A percentile compares a stretch with the other conserved stretches of the same genome.
Conservation (phyloP, 2,329 filamentous ascomycete genomes). For the Fusarium miscanthi region DNA sequence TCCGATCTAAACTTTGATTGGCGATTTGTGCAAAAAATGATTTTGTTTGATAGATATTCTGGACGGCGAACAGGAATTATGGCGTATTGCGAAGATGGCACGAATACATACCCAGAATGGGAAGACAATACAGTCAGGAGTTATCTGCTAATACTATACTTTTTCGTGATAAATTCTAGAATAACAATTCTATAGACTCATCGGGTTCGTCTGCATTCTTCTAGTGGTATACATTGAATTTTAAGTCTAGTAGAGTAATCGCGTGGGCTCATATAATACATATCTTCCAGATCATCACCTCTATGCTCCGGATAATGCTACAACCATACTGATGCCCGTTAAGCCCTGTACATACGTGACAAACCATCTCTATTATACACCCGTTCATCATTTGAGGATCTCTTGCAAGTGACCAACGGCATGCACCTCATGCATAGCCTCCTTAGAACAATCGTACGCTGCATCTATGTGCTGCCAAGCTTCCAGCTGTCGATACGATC, state of each 20-base stretch:
- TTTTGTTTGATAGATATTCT: not conserved
- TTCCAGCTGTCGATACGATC: constrained; percentile 86
- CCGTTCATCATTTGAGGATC: constrained; percentile 5
- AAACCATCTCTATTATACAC: constrained; percentile 42
- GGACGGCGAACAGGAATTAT: not conserved
- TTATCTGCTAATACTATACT: constrained; percentile 11
- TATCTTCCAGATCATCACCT: constrained; percentile 20
- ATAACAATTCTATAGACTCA: not conserved
- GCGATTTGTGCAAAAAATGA: not conserved
- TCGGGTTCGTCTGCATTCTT: not conserved
- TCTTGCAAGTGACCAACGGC: not conserved
- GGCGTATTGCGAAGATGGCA: constrained; percentile 12
- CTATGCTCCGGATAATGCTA: constrained; percentile 27
- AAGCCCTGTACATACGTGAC: constrained; percentile 31
- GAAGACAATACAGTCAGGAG: constrained; percentile 16
- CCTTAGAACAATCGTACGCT: not conserved
- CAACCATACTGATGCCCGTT: constrained; percentile 17
- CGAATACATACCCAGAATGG: constrained; percentile 22
- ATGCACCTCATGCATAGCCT: not conserved
- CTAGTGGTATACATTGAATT: constrained; percentile 16
- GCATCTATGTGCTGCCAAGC: constrained; percentile 67
- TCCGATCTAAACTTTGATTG: constrained; percentile 79
- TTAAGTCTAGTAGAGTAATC: constrained; percentile 39
- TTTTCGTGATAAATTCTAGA: constrained; percentile 11
- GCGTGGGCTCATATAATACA: constrained; percentile 35